Evolutionary conservation across 495 filamentous ascomycete species (phyloP), one percentile per base, ranked within the genome.

Genomic region (Penicillium roqueforti): DNA sequence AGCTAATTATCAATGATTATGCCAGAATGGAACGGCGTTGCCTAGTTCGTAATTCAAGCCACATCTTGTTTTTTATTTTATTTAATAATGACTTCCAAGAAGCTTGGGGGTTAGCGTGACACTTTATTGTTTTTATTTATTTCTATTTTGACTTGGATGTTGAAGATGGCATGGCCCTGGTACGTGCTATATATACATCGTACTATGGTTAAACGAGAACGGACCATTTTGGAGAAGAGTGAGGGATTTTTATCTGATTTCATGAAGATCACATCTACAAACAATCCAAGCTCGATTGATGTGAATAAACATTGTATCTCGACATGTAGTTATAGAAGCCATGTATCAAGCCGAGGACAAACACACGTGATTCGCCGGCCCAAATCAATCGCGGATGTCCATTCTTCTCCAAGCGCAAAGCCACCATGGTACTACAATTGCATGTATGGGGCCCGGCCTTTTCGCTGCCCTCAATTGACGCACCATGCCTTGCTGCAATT

Each of bases 391-490:
- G 54, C 53, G 45, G 49, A 38, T 47, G 47, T 36, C 41, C 23
- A 56, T 59, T 31, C 47, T 49, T 39, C 43, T 56, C 48, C 58
- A 59, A 53, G 48, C 57, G 46, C 56, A 60, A 58, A 49, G 50
- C 55, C 49, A 64, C 52, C 38, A 85, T 84, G 80, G 72, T 83
- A 55, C 75, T 95, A 13, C 83, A 92, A 78, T 82, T 97, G 36
- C 88, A 96, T 68, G 81, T 96, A 57, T 96, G 89, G 89, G 92
- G 93, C 37, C 88, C 91, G 29, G 91, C 87, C 32, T 95, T 95
- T 68, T 78, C 77, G 25, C 81, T 97, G 36, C 87, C 92, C 9
- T 97, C 92, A 47, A 86, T 97, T 54, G 92, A 96, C 53, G 78
- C 93, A 46, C 88, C 95, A 79, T 97, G 87, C 58, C 80, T 92